phyloP scores from a whole-genome alignment of 129 eudicot genomes.

The Logfia minima region DNA sequence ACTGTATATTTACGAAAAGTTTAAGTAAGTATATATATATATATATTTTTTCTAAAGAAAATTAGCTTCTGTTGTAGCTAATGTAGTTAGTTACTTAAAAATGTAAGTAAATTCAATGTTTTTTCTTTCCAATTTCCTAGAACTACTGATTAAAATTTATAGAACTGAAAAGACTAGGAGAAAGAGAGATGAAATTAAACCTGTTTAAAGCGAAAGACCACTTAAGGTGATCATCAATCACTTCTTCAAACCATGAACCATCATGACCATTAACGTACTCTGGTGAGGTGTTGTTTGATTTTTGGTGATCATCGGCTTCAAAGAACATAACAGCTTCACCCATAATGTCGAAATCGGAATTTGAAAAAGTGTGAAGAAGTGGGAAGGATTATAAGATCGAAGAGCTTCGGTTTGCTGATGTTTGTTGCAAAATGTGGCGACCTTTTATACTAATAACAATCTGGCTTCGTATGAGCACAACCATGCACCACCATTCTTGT shows the following conservation, averaged over 20 bases:
- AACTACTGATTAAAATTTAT: too few species aligned
- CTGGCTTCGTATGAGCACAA: too few species aligned
- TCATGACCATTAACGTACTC: neutral
- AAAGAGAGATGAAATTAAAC: conserved; percentile 28
- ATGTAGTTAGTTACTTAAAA: conserved; percentile 1
- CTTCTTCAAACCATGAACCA: conserved; percentile 76
- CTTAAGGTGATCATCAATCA: conserved; percentile 67
- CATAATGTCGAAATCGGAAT: neutral
- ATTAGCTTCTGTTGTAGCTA: neutral
- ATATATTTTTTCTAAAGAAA: too few species aligned
- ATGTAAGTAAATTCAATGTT: neutral
- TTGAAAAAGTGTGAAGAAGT: too few species aligned
- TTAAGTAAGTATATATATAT: too few species aligned
- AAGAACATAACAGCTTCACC: conserved; percentile 36
- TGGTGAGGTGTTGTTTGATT: neutral
- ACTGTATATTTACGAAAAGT: too few species aligned
- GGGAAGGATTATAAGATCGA: too few species aligned
- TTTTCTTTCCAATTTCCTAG: neutral
- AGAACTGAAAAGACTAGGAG: neutral
- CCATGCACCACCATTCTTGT: too few species aligned
- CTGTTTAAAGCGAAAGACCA: conserved; percentile 85
- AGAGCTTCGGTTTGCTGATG: too few species aligned
- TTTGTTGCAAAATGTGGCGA: too few species aligned
- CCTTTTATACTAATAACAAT: too few species aligned
- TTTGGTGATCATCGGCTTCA: conserved; percentile 7